Evolutionary conservation across 352 stramenopile species (phyloP).

Genomic region (Achlya hypogyna): DNA sequence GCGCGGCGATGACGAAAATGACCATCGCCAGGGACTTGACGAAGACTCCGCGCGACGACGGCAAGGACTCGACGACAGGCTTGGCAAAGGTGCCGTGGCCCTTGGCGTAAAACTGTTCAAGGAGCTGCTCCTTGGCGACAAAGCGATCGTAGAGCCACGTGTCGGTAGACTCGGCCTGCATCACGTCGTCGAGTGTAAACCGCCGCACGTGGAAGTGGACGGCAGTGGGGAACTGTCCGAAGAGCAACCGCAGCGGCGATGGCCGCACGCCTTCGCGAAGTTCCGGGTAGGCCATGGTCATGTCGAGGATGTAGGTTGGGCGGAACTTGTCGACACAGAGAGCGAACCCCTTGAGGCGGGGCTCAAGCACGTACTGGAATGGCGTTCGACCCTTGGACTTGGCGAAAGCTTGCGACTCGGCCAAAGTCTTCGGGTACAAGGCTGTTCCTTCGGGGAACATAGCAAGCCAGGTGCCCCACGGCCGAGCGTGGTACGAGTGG

Average conservation of each 20-base stretch:
- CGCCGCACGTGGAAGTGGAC: slow-evolving; percentile 67
- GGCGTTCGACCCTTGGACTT: slow-evolving; percentile 31
- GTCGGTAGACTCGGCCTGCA: neutral
- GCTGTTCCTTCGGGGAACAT: slow-evolving; percentile 78
- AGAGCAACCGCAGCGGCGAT: slow-evolving; percentile 52
- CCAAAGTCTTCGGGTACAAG: slow-evolving; percentile 56
- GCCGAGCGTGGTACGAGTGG: slow-evolving; percentile 38
- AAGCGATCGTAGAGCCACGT: slow-evolving; percentile 31
- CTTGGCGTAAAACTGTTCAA: slow-evolving; percentile 54
- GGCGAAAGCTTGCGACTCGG: slow-evolving; percentile 50
- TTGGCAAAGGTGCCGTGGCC: slow-evolving; percentile 38
- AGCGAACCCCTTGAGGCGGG: slow-evolving; percentile 55
- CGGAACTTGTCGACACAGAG: slow-evolving; percentile 55
- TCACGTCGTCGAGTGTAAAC: slow-evolving; percentile 38
- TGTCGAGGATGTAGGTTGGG: slow-evolving; percentile 56
- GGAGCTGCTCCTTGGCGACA: slow-evolving; percentile 58
- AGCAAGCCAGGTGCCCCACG: slow-evolving; percentile 43
- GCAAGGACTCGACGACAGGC: neutral
- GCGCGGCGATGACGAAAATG: neutral
- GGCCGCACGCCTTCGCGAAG: slow-evolving; percentile 54
- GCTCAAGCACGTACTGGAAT: slow-evolving; percentile 64
- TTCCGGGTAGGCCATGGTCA: slow-evolving; percentile 71
- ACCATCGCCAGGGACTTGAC: neutral
- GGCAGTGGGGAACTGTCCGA: slow-evolving; percentile 53
- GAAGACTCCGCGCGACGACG: neutral